These are phyloP conservation scores for Podospora conica DNA, from an alignment of 495 filamentous ascomycete species.

Conservation along the genomic window DNA sequence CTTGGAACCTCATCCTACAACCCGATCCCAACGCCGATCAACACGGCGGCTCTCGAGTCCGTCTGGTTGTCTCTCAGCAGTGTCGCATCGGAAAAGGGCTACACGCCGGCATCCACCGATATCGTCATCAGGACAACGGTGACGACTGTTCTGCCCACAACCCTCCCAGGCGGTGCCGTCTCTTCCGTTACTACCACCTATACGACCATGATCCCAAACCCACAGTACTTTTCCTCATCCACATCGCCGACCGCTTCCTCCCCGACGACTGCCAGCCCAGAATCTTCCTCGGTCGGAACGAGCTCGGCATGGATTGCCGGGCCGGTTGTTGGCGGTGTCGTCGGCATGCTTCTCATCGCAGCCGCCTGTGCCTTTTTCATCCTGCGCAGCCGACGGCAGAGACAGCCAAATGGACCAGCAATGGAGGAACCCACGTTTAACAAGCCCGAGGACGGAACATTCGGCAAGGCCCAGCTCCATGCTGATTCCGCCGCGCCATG, in stretches of 20 bases:
- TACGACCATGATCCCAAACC: background rate
- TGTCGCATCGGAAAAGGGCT: background rate
- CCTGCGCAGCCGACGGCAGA: background rate
- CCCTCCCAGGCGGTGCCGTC: background rate
- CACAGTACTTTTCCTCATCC: background rate
- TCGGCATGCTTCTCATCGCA: background rate
- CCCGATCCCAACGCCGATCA: background rate
- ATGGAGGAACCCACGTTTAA: background rate
- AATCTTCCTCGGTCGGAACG: background rate
- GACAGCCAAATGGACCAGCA: background rate
- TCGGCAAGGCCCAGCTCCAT: background rate
- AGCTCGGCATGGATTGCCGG: background rate
- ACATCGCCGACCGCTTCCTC: background rate
- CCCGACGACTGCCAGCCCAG: background rate
- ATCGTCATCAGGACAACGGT: background rate
- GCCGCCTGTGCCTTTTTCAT: background rate
- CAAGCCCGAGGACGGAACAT: background rate
- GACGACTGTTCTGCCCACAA: background rate
- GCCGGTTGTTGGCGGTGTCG: background rate
- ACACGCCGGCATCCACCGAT: background rate
- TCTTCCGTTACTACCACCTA: background rate
- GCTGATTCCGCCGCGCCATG: background rate
- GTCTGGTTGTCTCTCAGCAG: background rate
- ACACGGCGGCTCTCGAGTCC: background rate
- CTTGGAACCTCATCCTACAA: background rate